These are phyloP conservation scores for Lactifluus rugatus DNA, from an alignment of 768 basidiomycete genomes.

Conservation along the genomic window DNA sequence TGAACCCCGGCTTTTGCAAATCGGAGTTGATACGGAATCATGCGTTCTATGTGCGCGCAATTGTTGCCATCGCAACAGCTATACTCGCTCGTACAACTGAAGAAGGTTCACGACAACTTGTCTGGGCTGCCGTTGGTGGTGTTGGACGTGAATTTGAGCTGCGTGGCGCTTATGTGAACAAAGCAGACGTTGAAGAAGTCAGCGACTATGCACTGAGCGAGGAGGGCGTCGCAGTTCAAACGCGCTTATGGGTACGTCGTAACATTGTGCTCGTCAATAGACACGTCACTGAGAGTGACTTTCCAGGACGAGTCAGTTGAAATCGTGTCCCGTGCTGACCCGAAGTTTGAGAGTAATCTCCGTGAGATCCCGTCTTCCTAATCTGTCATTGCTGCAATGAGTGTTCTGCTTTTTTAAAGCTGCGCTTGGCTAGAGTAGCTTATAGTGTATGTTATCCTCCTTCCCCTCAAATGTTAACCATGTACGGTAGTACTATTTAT, in stretches of 20 bases:
- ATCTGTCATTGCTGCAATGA: not conserved
- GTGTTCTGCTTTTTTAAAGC: no score
- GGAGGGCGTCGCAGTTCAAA: slow-evolving; percentile 4
- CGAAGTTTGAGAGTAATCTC: not conserved
- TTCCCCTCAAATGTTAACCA: no score
- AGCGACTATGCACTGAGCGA: slow-evolving; percentile 14
- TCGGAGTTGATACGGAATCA: slow-evolving; percentile 3
- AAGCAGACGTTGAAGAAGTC: not conserved
- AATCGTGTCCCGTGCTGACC: slow-evolving; percentile 3
- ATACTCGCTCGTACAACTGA: slow-evolving; percentile 8
- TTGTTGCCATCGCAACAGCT: not conserved
- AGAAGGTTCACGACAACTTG: slow-evolving; percentile 9
- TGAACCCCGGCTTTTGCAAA: slow-evolving; percentile 15
- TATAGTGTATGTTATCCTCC: no score
- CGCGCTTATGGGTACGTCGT: slow-evolving; percentile 9
- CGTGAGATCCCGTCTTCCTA: not conserved
- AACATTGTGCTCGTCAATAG: not conserved
- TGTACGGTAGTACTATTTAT: no score
- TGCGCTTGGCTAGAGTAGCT: no score
- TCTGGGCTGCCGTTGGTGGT: slow-evolving; percentile 14
- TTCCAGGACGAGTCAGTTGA: slow-evolving; percentile 12
- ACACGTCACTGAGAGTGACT: not conserved
- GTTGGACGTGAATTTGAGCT: slow-evolving; percentile 4
- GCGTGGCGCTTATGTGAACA: slow-evolving; percentile 4
- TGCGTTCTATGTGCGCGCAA: not conserved